Evolutionary conservation across 768 basidiomycete species (phyloP), one percentile per base, ranked within the genome.

Genomic region (Holtermanniella nyarrowii): DNA sequence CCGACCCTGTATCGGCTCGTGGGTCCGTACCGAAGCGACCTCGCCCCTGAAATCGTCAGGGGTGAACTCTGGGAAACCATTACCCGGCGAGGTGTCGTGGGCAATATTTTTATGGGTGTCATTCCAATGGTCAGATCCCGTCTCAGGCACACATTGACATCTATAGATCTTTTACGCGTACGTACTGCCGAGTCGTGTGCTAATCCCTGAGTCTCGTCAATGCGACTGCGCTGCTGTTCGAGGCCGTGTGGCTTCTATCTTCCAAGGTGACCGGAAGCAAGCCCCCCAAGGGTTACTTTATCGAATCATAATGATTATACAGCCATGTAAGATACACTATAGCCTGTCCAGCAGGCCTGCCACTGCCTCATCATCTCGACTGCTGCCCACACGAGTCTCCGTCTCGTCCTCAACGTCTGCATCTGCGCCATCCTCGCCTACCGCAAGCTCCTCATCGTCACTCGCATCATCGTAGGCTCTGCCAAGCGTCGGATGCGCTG

Each of bases 11-110:
- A 81, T 57, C 77, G 81, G 22, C 72, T 82, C 7, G 60, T 76
- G 37, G 80, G 80, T 0, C 81, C 80, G 0, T 81, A 73, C 68
- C 68, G 63, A 26, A 76, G 76, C 7, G 26, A 62, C 1, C 50
- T 42, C 13, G 79, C 78, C 10, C 72, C 76, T 1, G 51, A 67
- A 5, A 73, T 79, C 22, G 74, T 79, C 52, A 76, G 75, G 61
- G 78, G 76, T 1, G 81, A 82, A 63, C 65, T 82, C 5, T 81
- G 78, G 78, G 80, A 82, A 22, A 80, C 79, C 1, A 77, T 82
- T 47, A 74, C 71, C 2, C 74, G 81, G 0, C 66, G 81, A 46
- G 80, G 80, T 0, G 20, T 79, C 12, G 50, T 78, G 4, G 79
- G 80, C 2, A 82, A 82, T 56, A 43, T 80, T 2, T 56, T 77